Percentiles rank a stretch among this genome's conserved stretches.
phyloP scores from a whole-genome alignment of 164 flowering plant species.

The Berberis vulgaris region DNA sequence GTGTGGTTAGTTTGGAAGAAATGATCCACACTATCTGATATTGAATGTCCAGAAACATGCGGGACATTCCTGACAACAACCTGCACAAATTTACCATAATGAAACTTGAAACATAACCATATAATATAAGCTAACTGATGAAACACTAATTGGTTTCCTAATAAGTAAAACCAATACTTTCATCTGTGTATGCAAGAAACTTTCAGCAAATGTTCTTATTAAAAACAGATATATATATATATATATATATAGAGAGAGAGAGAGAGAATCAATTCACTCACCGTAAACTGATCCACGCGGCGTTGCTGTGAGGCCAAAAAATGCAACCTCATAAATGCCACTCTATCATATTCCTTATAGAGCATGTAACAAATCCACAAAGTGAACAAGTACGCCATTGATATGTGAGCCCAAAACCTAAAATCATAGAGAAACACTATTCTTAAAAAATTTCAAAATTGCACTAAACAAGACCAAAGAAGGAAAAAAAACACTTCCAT shows the following conservation, averaged over 20 bases:
- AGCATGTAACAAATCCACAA: slow-evolving; percentile 85
- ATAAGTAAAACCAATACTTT: too few species aligned
- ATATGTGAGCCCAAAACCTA: slow-evolving; percentile 79
- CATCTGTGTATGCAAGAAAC: too few species aligned
- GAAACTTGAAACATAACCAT: not conserved
- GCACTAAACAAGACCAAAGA: too few species aligned
- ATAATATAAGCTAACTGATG: too few species aligned
- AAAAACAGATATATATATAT: too few species aligned
- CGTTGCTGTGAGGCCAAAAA: slow-evolving; percentile 71
- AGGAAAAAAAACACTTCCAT: too few species aligned
- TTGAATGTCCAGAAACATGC: slow-evolving; percentile 52
- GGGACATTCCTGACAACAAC: slow-evolving; percentile 87
- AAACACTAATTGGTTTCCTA: too few species aligned
- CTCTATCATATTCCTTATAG: slow-evolving; percentile 67
- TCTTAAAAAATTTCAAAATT: not conserved
- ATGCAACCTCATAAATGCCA: slow-evolving; percentile 73
- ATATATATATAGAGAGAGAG: too few species aligned
- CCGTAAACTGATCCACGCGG: slow-evolving; percentile 88
- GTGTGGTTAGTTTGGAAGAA: slow-evolving; percentile 83
- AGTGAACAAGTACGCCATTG: slow-evolving; percentile 71
- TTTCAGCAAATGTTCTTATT: too few species aligned
- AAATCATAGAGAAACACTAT: slow-evolving; percentile 4
- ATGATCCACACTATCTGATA: slow-evolving; percentile 70
- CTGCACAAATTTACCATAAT: slow-evolving; percentile 29
- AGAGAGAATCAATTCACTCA: slow-evolving; percentile 15